Percentiles rank a stretch among this genome's conserved stretches.
Conservation (phyloP, 805 yeast genomes). For the Candida boleticola region DNA sequence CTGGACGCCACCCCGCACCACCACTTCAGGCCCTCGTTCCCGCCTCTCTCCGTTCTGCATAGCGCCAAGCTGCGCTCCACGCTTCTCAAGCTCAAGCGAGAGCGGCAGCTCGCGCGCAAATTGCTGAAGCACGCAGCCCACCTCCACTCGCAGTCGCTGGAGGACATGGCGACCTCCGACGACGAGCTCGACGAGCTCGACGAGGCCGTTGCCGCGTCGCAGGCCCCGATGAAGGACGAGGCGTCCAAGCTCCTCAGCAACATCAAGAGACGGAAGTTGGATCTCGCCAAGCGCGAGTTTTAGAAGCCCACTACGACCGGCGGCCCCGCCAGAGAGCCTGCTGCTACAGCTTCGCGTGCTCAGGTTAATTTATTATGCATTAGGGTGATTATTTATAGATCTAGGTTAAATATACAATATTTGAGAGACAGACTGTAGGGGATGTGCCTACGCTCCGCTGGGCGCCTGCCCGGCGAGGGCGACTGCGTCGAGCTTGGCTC, state of each 20-base stretch:
- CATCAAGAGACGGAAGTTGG: slow-evolving; percentile 10
- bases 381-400: neutral
- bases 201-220: neutral
- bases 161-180: slow-evolving; percentile 13
- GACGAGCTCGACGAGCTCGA: slow-evolving; percentile 17
- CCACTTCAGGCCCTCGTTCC: slow-evolving; percentile 32
- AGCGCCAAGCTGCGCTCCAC: slow-evolving; percentile 17
- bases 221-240: neutral
- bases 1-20: slow-evolving; percentile 25
- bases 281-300: slow-evolving; percentile 1
- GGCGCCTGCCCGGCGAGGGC: too few species aligned
- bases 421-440: too few species aligned
- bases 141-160: slow-evolving; percentile 10
- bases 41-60: slow-evolving; percentile 40
- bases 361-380: neutral
- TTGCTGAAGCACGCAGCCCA: neutral
- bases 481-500: too few species aligned
- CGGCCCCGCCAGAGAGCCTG: too few species aligned
- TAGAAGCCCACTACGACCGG: too few species aligned
- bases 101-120: slow-evolving; percentile 3
- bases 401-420: slow-evolving; percentile 1
- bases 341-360: neutral
- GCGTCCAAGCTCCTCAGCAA: slow-evolving; percentile 12
- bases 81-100: slow-evolving; percentile 2
- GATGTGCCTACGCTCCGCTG: too few species aligned